Percentiles rank a stretch among this genome's conserved stretches.
phyloP scores from a whole-genome alignment of 345 rosid species.

The Ceriops zippeliana region DNA sequence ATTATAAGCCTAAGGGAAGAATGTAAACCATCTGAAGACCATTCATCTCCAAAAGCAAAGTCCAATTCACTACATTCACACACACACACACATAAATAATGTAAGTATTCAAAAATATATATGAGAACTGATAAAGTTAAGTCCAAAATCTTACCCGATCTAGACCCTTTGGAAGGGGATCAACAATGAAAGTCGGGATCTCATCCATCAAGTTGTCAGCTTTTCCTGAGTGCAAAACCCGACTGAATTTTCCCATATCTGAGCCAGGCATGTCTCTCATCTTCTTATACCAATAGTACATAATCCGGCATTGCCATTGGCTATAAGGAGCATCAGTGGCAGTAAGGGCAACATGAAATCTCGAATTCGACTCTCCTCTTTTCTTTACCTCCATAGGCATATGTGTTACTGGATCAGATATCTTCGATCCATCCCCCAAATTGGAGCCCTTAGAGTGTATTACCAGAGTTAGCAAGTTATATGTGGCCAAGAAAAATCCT shows the following conservation, averaged over 20 bases:
- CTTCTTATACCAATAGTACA: conserved; percentile 94
- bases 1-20: background rate
- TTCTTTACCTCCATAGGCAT: conserved; percentile 54
- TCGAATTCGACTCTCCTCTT: conserved; percentile 34
- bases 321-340: conserved; percentile 86
- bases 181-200: conserved; percentile 81
- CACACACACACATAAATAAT: background rate
- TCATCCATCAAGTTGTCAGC: conserved; percentile 88
- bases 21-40: background rate
- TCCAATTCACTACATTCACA: background rate
- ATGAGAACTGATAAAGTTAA: background rate
- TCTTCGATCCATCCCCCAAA: conserved; percentile 27
- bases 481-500: conserved; percentile 71
- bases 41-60: background rate
- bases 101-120: conserved; percentile 1
- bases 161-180: conserved; percentile 90
- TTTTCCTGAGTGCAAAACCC: conserved; percentile 84
- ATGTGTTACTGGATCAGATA: conserved; percentile 62
- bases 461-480: conserved; percentile 60
- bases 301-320: conserved; percentile 95
- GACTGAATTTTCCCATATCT: conserved; percentile 92
- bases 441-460: conserved; percentile 27
- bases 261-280: conserved; percentile 72
- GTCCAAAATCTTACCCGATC: conserved; percentile 57
- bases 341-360: conserved; percentile 82